phyloP scores from a whole-genome alignment of 208 protist genomes.

The Lotmaria passim region DNA sequence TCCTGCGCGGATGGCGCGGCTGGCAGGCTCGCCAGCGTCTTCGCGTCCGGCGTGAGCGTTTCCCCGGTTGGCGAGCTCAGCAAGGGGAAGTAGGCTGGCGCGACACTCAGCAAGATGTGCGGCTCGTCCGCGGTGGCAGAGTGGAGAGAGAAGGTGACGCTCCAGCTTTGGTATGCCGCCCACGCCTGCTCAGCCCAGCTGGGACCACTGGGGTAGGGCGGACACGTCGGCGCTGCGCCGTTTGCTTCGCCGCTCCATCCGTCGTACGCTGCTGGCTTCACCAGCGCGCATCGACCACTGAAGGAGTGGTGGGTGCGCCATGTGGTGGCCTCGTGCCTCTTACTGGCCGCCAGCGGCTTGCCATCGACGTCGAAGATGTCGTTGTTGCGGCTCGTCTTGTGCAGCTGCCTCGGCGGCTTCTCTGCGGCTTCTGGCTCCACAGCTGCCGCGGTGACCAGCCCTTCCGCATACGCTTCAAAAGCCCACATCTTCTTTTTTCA shows the following conservation, averaged over 20 bases:
- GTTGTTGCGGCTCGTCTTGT: constrained; percentile 39
- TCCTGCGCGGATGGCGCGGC: constrained; percentile 42
- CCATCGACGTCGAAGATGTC: constrained; percentile 40
- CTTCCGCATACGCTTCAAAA: constrained; percentile 51
- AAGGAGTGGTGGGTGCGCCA: constrained; percentile 85
- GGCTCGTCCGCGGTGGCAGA: constrained; percentile 41
- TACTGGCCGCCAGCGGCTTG: constrained; percentile 33
- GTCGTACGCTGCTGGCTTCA: background rate
- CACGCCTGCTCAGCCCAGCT: constrained; percentile 26
- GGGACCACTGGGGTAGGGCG: background rate
- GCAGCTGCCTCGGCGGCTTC: constrained; percentile 29
- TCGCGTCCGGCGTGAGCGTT: constrained; percentile 9
- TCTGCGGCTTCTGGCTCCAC: background rate
- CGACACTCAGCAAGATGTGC: constrained; percentile 74
- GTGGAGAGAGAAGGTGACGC: constrained; percentile 46
- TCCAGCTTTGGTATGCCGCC: constrained; percentile 54
- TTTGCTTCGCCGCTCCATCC: background rate
- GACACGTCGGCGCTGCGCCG: background rate
- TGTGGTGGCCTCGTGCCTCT: constrained; percentile 35
- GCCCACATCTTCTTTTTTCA: constrained; percentile 44
- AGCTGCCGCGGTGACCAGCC: constrained; percentile 11
- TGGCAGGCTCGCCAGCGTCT: constrained; percentile 19
- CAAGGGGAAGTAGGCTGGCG: constrained; percentile 62
- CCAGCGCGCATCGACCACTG: constrained; percentile 60
- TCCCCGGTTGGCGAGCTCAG: constrained; percentile 28